Percentiles rank a stretch among this genome's conserved stretches.
Evolutionary conservation across 2,329 filamentous ascomycete species (phyloP).

Genomic region (Phoma sp.): DNA sequence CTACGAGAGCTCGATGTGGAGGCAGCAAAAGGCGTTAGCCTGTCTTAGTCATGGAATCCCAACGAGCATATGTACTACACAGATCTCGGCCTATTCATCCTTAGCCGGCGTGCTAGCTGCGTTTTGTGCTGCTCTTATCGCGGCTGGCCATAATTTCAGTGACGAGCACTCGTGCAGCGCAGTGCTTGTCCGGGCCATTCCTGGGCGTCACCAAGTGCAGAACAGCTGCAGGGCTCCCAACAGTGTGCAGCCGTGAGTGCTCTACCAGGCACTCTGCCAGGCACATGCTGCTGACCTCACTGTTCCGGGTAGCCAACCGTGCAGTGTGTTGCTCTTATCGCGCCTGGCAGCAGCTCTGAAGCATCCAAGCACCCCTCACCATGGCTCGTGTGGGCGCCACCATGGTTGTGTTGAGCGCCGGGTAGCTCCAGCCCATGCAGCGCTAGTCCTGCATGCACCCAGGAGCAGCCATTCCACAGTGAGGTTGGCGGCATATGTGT

Average conservation of each 20-base stretch:
- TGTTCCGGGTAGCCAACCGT: background rate
- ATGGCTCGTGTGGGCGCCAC: slow-evolving; percentile 6
- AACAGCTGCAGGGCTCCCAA: slow-evolving; percentile 9
- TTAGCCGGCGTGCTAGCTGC: background rate
- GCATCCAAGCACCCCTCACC: slow-evolving; percentile 3
- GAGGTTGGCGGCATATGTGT: slow-evolving; percentile 7
- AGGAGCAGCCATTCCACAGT: slow-evolving; percentile 9
- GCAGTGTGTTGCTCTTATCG: slow-evolving; percentile 2
- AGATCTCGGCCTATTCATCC: too few species aligned
- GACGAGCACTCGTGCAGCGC: slow-evolving; percentile 4
- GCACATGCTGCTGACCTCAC: slow-evolving; percentile 5
- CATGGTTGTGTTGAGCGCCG: slow-evolving; percentile 15
- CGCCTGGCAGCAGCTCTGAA: background rate
- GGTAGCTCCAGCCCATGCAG: slow-evolving; percentile 9
- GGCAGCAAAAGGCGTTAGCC: too few species aligned
- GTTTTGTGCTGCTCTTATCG: slow-evolving; percentile 15
- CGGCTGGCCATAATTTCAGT: slow-evolving; percentile 11
- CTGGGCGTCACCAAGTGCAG: background rate
- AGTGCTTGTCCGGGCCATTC: background rate
- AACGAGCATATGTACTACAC: too few species aligned
- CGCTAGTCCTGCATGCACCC: slow-evolving; percentile 9
- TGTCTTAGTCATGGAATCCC: too few species aligned
- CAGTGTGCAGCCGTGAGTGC: background rate
- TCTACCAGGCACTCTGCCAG: background rate
- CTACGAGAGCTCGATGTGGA: too few species aligned